Evolutionary conservation across 208 protist species (phyloP), one percentile per base, ranked within the genome.

Genomic region (Balamuthia mandrillaris): DNA sequence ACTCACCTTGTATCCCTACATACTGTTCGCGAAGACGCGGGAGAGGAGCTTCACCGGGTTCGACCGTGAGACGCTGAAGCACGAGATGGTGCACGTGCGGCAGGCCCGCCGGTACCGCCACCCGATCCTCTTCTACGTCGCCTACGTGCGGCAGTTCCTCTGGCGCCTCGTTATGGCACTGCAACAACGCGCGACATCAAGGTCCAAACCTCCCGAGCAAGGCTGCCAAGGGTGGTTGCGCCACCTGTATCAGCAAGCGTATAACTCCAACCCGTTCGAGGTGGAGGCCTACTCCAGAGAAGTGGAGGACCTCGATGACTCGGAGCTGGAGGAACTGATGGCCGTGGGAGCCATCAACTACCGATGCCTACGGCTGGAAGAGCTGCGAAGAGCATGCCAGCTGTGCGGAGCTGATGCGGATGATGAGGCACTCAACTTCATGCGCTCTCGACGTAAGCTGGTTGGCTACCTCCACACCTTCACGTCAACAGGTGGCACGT

Each of bases 1-100:
- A n/a, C 61, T 72, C 61, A 72, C 61, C n/a, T 45, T 72, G 1
- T 72, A 72, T 41, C 61, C 61, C 24, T 72, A 35, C 61, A 72
- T 72, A 33, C 61, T 72, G n/a, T 72, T 72, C 16, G 61, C 61
- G 7, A 72, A 72, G 61, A 72, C 61, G 18, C 41, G 24, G 33
- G 61, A 72, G 61, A 16, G 24, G 33, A 72, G 61, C 16, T 18
- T 29, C 6, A 45, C 61, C 6, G 61, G 47, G 1, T 72, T 72
- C 33, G 61, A 72, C 31, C 61, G 61, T 9, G 61, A 72, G 16
- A 72, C 61, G 35, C 61, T 72, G 14, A 72, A 72, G 61, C 61
- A 72, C 33, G 61, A 72, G 37, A 72, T 72, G 61, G 61, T 72
- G 4, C 61, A 72, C 33, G 61, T 72, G 16, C 61, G 61, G 37